A percentile compares a stretch with the other conserved stretches of the same genome.
Conservation (phyloP, 1,139 yeast species). For the Candida sp. region DNA sequence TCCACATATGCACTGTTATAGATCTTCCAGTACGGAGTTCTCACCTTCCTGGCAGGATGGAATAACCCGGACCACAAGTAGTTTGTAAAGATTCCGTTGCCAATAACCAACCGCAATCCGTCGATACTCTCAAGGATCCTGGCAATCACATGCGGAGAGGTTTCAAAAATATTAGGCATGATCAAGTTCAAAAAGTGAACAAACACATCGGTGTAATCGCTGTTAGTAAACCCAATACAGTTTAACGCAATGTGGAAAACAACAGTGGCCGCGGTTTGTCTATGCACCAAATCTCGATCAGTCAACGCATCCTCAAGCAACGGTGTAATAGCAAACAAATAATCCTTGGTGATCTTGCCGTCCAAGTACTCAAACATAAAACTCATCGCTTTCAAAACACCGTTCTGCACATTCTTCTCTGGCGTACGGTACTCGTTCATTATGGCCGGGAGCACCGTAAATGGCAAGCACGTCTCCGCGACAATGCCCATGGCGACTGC, state of each 20-base stretch:
- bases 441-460: constrained; percentile 93
- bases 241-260: constrained; percentile 83
- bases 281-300: constrained; percentile 89
- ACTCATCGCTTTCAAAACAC: constrained; percentile 91
- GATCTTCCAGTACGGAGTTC: constrained; percentile 85
- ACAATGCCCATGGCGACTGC: constrained; percentile 99
- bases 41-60: constrained; percentile 91
- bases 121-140: constrained; percentile 85
- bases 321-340: constrained; percentile 82
- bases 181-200: constrained; percentile 76
- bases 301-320: constrained; percentile 89
- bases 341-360: constrained; percentile 73
- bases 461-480: constrained; percentile 93
- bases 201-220: constrained; percentile 65
- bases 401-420: constrained; percentile 93
- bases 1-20: constrained; percentile 81
- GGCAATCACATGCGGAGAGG: constrained; percentile 92
- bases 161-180: constrained; percentile 86
- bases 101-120: constrained; percentile 72
- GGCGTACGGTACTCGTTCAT: constrained; percentile 97
- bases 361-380: constrained; percentile 95
- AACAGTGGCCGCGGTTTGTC: constrained; percentile 95
- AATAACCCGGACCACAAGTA: constrained; percentile 90
- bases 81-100: constrained; percentile 74
- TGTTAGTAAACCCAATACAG: constrained; percentile 75